Evolutionary conservation across 192 early-diverging fungal genomes (phyloP).

Genomic region (Ambispora gerdemannii): DNA sequence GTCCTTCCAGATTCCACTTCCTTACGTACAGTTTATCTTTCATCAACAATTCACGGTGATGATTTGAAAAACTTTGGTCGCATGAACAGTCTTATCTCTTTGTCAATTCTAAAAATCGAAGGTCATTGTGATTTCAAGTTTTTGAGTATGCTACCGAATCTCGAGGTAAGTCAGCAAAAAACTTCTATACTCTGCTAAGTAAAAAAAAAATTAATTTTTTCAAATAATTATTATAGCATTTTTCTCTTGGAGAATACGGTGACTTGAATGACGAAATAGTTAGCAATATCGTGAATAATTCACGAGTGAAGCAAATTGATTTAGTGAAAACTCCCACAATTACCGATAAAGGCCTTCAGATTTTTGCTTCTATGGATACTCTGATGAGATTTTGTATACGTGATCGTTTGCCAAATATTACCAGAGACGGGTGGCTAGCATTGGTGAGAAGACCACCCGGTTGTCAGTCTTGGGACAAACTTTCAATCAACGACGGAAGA

Average conservation of each 20-base stretch:
- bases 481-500: conserved; percentile 21
- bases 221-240: neutral
- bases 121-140: conserved; percentile 22
- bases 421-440: conserved; percentile 17
- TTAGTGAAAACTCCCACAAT: neutral
- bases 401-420: conserved; percentile 13
- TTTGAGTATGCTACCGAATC: conserved; percentile 9
- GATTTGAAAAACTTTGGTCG: conserved; percentile 3
- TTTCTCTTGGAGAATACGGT: conserved; percentile 11
- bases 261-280: neutral
- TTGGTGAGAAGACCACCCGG: conserved; percentile 6
- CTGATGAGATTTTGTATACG: conserved; percentile 6
- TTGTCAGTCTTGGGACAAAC: conserved; percentile 6
- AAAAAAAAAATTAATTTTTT: too few relatives aligned
- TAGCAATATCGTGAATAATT: conserved; percentile 1
- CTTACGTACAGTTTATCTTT: neutral
- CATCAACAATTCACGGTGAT: neutral
- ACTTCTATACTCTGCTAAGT: too few relatives aligned
- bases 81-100: conserved; percentile 15
- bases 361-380: conserved; percentile 6
- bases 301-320: neutral
- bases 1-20: conserved; percentile 5
- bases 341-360: conserved; percentile 9
- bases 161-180: neutral
- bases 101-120: conserved; percentile 18